Base-by-base conservation (phyloP, 2,329 filamentous ascomycete species). In the Sclerotinia nivalis region DNA sequence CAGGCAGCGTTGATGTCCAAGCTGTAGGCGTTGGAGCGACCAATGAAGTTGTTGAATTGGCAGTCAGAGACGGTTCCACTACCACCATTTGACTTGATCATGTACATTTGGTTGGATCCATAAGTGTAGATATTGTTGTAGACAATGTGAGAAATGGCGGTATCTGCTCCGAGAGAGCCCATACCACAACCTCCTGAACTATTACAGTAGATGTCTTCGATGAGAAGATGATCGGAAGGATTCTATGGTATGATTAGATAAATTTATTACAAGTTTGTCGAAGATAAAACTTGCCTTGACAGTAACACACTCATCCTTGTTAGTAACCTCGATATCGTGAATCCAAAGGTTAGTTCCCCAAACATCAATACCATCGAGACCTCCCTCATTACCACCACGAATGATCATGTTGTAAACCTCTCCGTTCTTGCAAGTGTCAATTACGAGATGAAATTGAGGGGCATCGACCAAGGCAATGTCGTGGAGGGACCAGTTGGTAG, bases 191-290 rank as follows among this genome's bases (percentile, higher is more conserved):
- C 86, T 22, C 86, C 86, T 25, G 82, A 85, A 82, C 83, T 86
- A 80, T 89, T 89, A 80, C 87, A 89, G 79, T 88, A 86, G 71
- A 89, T 82, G 72, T 85, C 85, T 74, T 89, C 86, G 59, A 89
- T 78, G n/a, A 88, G 81, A 50, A 88, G 82, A 76, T 88, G 83
- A 68, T 82, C 84, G 85, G 73, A 86, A 82, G 8, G 85, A 76
- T 86, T 85, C 82, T 74, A 37, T 52, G 4, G 13, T 4, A n/a
- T 31, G n/a, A 37, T 72, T 66, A 72, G 71, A 20, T 64, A 61
- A 37, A 15, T 66, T 52, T 80, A 75, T 87, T 10, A 34, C n/a
- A 34, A 2, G 7, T 37, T 50, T 15, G 12, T 50, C 22, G 59
- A 43, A 31, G 15, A 43, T 18, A 56, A 49, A 54, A 50, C 67